phyloP scores from a whole-genome alignment of 2,329 filamentous ascomycete genomes.

The Aspergillus phoenicis region DNA sequence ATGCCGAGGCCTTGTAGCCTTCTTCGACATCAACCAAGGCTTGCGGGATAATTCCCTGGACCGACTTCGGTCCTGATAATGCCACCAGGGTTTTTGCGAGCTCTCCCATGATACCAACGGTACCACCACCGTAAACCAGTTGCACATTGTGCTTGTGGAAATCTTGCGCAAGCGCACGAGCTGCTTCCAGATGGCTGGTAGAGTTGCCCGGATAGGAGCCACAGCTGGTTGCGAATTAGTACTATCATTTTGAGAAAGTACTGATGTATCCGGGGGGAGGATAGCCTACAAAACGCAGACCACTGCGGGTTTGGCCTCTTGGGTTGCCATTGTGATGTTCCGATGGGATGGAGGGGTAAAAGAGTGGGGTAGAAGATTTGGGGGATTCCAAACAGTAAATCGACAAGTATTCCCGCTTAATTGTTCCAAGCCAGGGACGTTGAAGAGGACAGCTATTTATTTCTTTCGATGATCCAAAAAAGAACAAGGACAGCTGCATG shows the following conservation, averaged over 20 bases:
- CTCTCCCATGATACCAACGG: conserved; percentile 93
- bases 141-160: conserved; percentile 77
- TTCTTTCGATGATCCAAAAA: neutral
- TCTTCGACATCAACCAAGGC: conserved; percentile 76
- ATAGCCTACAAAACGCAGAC: conserved; percentile 79
- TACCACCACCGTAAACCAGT: conserved; percentile 94
- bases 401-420: neutral
- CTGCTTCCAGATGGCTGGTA: conserved; percentile 75
- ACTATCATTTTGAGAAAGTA: neutral
- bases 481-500: neutral
- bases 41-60: conserved; percentile 92
- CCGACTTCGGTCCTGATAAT: conserved; percentile 75
- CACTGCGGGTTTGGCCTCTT: conserved; percentile 56
- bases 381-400: neutral
- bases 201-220: conserved; percentile 75
- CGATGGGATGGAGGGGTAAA: neutral
- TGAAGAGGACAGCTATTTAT: neutral
- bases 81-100: conserved; percentile 82
- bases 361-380: neutral
- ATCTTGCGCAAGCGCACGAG: conserved; percentile 69
- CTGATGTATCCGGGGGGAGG: neutral
- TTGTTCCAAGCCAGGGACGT: neutral
- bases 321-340: conserved; percentile 19
- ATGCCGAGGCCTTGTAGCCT: conserved; percentile 31
- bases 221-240: conserved; percentile 59